Evolutionary conservation across 2,329 filamentous ascomycete species (phyloP), one percentile per base, ranked within the genome.

Genomic region (Drechmeria coniospora): DNA sequence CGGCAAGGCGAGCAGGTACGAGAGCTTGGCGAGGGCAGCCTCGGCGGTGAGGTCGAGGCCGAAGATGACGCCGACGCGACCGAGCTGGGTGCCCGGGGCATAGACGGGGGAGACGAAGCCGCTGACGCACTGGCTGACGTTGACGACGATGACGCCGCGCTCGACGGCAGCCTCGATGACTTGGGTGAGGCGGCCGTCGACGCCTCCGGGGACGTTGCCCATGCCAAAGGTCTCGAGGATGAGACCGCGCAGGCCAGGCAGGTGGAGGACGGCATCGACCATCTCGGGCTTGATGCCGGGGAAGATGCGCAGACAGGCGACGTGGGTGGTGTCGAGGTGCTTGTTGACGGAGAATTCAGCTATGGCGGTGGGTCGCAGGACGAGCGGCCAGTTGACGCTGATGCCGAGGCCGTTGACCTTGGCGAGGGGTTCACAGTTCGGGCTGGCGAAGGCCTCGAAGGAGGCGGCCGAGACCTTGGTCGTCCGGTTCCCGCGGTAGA

Each of bases 201-300:
- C 66, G 17, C 82, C 83, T 21, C 78, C 79, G 3, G 86, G 86
- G 8, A 86, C 79, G 53, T 93, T 94, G 31, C 86, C 86, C 49
- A 90, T 84, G 33, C 86, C 86, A 50, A 93, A 93, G 0, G 84
- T 93, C 56, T 93, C 84, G 23, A 94, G 67, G 21, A 94, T 74
- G 27, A 93, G 63, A 2, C 86, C 86, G 26, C 74, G 72, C 10
- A 94, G 63, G 25, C 74, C 73, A n/a, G 81, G 74, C 18, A 84
- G 59, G 24, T 68, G 68, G 33, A 93, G 61, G 11, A 93, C 82
- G 1, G 79, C 78, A 46, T 90, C 82, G 18, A 94, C 68, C 80
- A 93, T 92, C 46, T 84, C 78, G n/a, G 84, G 79, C 50, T 80
- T 80, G 55, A 94, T 92, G 18, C 86, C 86, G 0, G 86, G 86